These are phyloP conservation scores for Phialocephala subalpina DNA, from an alignment of 2,329 filamentous ascomycete species.

Conservation along the genomic window DNA sequence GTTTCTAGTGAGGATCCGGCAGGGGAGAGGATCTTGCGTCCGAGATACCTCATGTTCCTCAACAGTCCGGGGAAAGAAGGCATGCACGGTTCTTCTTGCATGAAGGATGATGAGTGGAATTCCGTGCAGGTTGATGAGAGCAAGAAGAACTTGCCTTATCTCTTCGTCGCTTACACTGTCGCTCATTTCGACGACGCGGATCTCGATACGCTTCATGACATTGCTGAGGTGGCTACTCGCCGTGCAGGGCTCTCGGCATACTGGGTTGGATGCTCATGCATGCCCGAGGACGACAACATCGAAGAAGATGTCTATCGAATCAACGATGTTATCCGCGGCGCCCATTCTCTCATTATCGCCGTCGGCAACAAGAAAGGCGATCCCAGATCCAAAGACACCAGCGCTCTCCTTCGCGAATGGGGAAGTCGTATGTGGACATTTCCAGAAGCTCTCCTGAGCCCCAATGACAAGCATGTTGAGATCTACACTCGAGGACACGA, in stretches of 20 bases:
- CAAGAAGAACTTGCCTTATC: constrained; percentile 14
- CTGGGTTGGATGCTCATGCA: constrained; percentile 29
- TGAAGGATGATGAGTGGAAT: constrained; percentile 16
- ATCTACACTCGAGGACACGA: constrained; percentile 15
- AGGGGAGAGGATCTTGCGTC: constrained; percentile 6
- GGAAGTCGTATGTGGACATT: constrained; percentile 21
- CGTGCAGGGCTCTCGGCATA: constrained; percentile 31
- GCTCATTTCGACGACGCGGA: constrained; percentile 8
- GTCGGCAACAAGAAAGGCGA: constrained; percentile 14
- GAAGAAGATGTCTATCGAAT: constrained; percentile 33
- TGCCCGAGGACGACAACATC: constrained; percentile 18
- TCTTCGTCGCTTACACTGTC: constrained; percentile 14
- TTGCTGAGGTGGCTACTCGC: constrained; percentile 50
- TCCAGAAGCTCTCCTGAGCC: constrained; percentile 22
- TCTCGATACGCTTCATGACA: constrained; percentile 59
- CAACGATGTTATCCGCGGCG: constrained; percentile 32
- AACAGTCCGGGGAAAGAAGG: constrained; percentile 1
- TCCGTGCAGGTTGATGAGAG: background rate
- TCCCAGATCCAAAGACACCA: constrained; percentile 8
- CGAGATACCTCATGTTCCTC: constrained; percentile 16
- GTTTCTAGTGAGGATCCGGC: background rate
- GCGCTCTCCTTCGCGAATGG: constrained; percentile 9
- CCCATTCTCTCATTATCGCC: constrained; percentile 18
- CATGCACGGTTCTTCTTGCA: constrained; percentile 5
- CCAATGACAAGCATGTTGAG: background rate